These are phyloP conservation scores for Capsella rubella DNA, from an alignment of 441 rosid species.

Conservation along the genomic window DNA sequence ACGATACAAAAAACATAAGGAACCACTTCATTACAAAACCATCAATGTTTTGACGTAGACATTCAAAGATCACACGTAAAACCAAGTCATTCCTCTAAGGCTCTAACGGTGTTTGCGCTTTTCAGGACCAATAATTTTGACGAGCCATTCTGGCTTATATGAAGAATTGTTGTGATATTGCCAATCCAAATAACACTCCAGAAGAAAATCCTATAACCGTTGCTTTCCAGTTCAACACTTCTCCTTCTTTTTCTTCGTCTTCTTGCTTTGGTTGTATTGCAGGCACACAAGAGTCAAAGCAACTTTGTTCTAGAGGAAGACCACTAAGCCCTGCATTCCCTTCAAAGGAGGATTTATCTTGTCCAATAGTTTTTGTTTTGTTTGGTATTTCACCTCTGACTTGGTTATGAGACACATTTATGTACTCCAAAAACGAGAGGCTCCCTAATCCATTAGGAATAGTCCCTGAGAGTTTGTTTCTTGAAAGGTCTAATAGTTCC, in stretches of 20 bases:
- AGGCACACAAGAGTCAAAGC: constrained; percentile 19
- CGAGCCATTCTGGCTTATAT: not conserved
- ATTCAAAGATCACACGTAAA: not conserved
- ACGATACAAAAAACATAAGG: not conserved
- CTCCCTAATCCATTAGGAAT: constrained; percentile 44
- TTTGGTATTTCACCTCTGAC: constrained; percentile 53
- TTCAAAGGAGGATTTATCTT: constrained; percentile 37
- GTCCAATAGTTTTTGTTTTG: constrained; percentile 42
- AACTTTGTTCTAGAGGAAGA: constrained; percentile 17
- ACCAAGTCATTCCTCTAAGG: not conserved
- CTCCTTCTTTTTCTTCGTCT: not conserved
- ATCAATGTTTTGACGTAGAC: not conserved
- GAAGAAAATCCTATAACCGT: not conserved
- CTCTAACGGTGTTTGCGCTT: not conserved
- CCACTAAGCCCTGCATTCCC: constrained; percentile 54
- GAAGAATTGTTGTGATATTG: not conserved
- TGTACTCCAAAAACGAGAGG: constrained; percentile 46
- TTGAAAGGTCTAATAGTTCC: constrained; percentile 9
- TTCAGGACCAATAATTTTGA: not conserved
- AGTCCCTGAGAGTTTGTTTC: constrained; percentile 15
- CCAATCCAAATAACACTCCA: constrained; percentile 5
- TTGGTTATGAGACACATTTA: constrained; percentile 51
- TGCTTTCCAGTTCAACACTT: constrained; percentile 15
- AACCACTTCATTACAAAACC: not conserved
- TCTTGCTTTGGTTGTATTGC: not conserved